These are phyloP conservation scores for Phoma sp. DNA, from an alignment of 2,329 filamentous ascomycete species.

Conservation along the genomic window DNA sequence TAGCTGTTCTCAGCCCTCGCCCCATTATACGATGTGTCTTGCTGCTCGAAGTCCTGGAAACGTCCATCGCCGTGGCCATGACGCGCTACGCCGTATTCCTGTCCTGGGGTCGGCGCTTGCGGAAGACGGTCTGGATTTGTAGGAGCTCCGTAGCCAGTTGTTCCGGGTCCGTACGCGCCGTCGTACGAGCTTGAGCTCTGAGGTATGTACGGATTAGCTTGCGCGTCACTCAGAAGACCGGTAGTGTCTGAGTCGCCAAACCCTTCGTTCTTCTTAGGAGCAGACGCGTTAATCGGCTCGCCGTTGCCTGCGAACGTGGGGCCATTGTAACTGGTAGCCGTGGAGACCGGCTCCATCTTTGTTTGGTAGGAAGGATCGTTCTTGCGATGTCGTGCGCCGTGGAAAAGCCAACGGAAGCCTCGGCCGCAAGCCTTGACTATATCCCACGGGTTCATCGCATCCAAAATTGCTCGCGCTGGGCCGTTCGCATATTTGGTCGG, in stretches of 20 bases:
- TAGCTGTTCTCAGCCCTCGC: conserved; percentile 8
- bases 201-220: conserved; percentile 32
- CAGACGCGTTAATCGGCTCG: conserved; percentile 13
- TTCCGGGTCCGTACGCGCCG: conserved; percentile 14
- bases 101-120: conserved; percentile 28
- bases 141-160: conserved; percentile 3
- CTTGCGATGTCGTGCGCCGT: conserved; percentile 68
- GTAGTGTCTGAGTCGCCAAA: conserved; percentile 35
- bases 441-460: conserved; percentile 83
- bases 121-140: conserved; percentile 29
- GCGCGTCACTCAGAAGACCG: conserved; percentile 30
- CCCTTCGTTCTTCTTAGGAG: conserved; percentile 22
- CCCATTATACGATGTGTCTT: conserved; percentile 27
- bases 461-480: conserved; percentile 66
- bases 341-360: conserved; percentile 26
- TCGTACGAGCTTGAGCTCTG: conserved; percentile 13
- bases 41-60: conserved; percentile 26
- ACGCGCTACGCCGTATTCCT: conserved; percentile 32
- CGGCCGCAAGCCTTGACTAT: conserved; percentile 79
- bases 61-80: conserved; percentile 3
- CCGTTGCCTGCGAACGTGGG: conserved; percentile 35
- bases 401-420: conserved; percentile 79
- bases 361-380: conserved; percentile 50
- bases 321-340: conserved; percentile 26
- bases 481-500: conserved; percentile 64